Conservation (phyloP, 768 basidiomycete species). For the Neoboletus brunneissimus region DNA sequence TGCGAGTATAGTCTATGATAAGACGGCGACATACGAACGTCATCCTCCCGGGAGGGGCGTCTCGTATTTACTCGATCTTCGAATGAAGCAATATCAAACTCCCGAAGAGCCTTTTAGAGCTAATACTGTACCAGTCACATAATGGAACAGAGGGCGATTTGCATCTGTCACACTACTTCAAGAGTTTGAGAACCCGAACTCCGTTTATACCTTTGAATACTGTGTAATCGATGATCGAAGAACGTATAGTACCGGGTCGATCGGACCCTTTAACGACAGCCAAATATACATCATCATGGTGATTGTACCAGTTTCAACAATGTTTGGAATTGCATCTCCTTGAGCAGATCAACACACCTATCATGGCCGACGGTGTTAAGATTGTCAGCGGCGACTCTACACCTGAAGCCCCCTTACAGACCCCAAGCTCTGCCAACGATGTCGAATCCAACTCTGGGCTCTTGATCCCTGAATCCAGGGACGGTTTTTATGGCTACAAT, state of each 20-base stretch:
- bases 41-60: slow-evolving; percentile 53
- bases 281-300: slow-evolving; percentile 18
- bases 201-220: background rate
- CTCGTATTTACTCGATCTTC: slow-evolving; percentile 27
- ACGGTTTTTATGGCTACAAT: slow-evolving; percentile 76
- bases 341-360: too few relatives aligned
- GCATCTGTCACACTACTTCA: background rate
- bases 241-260: too few relatives aligned
- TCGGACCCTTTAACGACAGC: background rate
- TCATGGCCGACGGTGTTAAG: slow-evolving; percentile 15
- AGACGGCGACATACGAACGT: slow-evolving; percentile 48
- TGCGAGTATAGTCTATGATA: slow-evolving; percentile 64
- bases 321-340: background rate
- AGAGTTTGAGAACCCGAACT: too few relatives aligned
- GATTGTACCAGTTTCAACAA: slow-evolving; percentile 2
- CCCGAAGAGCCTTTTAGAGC: slow-evolving; percentile 5
- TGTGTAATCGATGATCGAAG: too few relatives aligned
- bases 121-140: background rate
- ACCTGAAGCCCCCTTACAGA: background rate
- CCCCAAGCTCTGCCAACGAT: background rate
- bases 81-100: slow-evolving; percentile 23
- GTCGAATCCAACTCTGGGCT: slow-evolving; percentile 31
- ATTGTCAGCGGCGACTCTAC: slow-evolving; percentile 2
- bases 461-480: slow-evolving; percentile 50
- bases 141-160: background rate